Conservation (phyloP, 257 asterid genomes). For the Solanum bulbocastanum region DNA sequence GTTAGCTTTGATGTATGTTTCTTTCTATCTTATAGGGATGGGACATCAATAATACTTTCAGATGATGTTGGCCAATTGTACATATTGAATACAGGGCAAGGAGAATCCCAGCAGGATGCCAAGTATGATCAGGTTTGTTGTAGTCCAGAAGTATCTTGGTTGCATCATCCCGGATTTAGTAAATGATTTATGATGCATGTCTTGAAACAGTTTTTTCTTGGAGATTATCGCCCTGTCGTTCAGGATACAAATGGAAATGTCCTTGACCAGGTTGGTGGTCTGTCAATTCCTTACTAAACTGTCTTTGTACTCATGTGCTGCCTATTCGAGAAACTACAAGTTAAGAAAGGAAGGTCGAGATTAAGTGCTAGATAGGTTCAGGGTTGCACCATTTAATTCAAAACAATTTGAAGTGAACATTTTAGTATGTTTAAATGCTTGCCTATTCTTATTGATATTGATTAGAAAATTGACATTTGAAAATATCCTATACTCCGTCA, state of each 20-base stretch:
- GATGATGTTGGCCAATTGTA: conserved; percentile 93
- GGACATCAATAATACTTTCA: conserved; percentile 91
- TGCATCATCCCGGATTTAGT: neutral
- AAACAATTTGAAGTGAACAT: neutral
- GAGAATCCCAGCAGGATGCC: conserved; percentile 89
- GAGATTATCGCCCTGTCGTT: conserved; percentile 92
- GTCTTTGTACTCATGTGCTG: neutral
- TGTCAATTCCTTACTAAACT: neutral
- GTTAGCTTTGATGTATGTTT: neutral
- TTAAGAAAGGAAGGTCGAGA: neutral
- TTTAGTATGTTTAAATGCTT: neutral
- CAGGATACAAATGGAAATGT: conserved; percentile 92
- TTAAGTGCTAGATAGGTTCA: neutral
- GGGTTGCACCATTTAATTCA: neutral
- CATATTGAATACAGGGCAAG: conserved; percentile 86
- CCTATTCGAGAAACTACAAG: neutral
- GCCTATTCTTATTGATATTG: neutral
- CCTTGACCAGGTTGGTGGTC: conserved; percentile 74
- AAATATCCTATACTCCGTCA: neutral
- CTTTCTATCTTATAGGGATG: conserved; percentile 56
- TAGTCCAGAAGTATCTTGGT: neutral
- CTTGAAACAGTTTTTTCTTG: conserved; percentile 71
- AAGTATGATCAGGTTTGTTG: conserved; percentile 80
- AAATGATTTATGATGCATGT: neutral
- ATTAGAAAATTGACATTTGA: neutral